Evolutionary conservation across 257 asterid species (phyloP).

Genomic region (Ajuga chamaepitys): DNA sequence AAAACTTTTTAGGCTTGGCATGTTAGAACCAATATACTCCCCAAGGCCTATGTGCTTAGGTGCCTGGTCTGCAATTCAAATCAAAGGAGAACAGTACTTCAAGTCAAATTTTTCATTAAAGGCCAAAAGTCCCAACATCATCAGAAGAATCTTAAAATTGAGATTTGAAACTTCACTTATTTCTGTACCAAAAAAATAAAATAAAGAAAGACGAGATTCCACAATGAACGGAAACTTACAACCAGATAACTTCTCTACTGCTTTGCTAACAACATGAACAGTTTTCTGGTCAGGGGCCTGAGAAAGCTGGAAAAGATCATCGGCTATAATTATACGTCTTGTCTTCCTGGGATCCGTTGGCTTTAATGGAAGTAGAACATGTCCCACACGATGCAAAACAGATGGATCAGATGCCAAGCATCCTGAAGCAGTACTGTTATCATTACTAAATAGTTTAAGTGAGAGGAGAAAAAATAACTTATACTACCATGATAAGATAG

Average conservation of each 20-base stretch:
- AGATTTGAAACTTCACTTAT: constrained; percentile 5
- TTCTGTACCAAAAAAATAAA: neutral
- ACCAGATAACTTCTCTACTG: constrained; percentile 52
- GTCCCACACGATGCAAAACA: constrained; percentile 75
- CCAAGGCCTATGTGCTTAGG: constrained; percentile 54
- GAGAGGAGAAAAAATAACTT: neutral
- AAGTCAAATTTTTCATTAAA: neutral
- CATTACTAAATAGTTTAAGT: neutral
- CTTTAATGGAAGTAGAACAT: constrained; percentile 63
- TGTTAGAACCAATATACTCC: constrained; percentile 64
- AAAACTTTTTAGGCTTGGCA: constrained; percentile 66
- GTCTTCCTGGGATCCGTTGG: constrained; percentile 56
- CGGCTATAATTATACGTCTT: constrained; percentile 74
- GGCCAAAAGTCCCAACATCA: neutral
- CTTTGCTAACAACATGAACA: constrained; percentile 53
- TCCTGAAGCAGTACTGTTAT: constrained; percentile 43
- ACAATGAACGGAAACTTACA: constrained; percentile 19
- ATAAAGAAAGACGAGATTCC: neutral
- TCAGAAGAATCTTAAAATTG: neutral
- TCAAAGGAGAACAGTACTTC: neutral
- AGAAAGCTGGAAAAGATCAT: constrained; percentile 92
- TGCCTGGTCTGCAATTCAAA: constrained; percentile 48
- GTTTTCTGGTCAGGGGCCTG: constrained; percentile 69
- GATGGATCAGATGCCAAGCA: constrained; percentile 85
- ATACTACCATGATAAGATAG: neutral